Evolutionary conservation across 1,139 yeast species (phyloP).

Genomic region (Spencermartinsiella ligniputridi): DNA sequence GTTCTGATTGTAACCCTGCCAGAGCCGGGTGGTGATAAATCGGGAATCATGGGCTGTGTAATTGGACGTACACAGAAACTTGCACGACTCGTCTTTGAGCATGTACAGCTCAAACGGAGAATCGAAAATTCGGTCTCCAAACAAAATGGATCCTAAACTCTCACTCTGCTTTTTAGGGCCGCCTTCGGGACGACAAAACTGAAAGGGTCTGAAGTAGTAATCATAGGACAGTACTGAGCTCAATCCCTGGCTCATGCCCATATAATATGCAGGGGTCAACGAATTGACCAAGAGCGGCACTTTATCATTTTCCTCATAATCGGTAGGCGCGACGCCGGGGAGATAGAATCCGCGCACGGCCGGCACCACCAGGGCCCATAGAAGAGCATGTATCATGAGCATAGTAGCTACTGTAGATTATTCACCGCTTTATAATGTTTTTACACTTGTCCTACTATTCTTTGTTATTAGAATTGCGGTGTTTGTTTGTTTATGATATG

Average conservation of each 20-base stretch:
- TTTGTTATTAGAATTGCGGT: no score
- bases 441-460: no score
- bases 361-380: constrained; percentile 5
- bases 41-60: constrained; percentile 64
- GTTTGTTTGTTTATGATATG: no score
- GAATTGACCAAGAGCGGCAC: constrained; percentile 85
- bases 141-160: constrained; percentile 84
- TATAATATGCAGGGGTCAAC: constrained; percentile 69
- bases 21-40: constrained; percentile 72
- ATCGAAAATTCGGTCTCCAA: constrained; percentile 93
- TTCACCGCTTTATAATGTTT: no score
- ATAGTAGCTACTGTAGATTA: no score
- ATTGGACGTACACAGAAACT: constrained; percentile 50
- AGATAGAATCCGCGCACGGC: constrained; percentile 62
- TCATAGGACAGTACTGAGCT: constrained; percentile 41
- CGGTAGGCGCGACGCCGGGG: constrained; percentile 95
- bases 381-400: not conserved
- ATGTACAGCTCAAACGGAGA: constrained; percentile 81
- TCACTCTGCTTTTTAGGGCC: constrained; percentile 71
- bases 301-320: constrained; percentile 64
- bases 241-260: constrained; percentile 29
- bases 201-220: constrained; percentile 78
- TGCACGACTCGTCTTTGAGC: constrained; percentile 69
- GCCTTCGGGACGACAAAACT: constrained; percentile 74
- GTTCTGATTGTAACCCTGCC: constrained; percentile 80